Conservation (phyloP, 2,329 filamentous ascomycete genomes). For the Rutstroemia sp. region DNA sequence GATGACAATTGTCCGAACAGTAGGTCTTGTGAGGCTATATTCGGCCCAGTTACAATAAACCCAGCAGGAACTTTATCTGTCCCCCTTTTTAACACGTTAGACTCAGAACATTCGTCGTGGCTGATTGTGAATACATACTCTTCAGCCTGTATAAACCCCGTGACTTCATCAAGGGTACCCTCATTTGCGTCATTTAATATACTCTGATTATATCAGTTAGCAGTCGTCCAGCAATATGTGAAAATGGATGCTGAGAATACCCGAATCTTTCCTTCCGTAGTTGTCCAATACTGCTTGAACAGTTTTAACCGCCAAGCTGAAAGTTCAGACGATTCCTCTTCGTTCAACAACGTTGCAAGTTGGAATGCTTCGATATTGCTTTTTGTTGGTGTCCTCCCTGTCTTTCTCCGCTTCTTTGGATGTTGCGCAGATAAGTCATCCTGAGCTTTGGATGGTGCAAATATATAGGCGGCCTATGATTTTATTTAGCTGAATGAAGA, state of each 20-base stretch:
- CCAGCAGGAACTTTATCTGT: constrained; percentile 45
- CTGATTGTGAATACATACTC: neutral
- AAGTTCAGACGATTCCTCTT: constrained; percentile 42
- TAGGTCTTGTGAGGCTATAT: constrained; percentile 66
- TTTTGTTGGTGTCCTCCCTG: constrained; percentile 20
- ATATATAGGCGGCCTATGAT: constrained; percentile 32
- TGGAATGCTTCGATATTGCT: constrained; percentile 7
- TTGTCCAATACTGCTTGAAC: constrained; percentile 57
- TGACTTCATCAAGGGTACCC: constrained; percentile 51
- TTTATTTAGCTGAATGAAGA: neutral
- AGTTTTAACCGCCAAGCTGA: constrained; percentile 47
- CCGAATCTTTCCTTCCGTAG: constrained; percentile 57
- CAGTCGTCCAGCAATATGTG: constrained; percentile 20
- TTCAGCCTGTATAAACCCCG: constrained; percentile 40
- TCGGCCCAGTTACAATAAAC: constrained; percentile 71
- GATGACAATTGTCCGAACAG: constrained; percentile 65
- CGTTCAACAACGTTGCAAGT: constrained; percentile 49
- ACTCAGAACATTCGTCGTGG: neutral
- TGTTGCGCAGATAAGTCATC: constrained; percentile 18
- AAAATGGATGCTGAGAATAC: constrained; percentile 28
- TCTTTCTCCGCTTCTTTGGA: constrained; percentile 31
- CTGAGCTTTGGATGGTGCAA: constrained; percentile 20
- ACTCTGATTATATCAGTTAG: constrained; percentile 33
- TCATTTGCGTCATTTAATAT: constrained; percentile 55
- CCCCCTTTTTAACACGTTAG: constrained; percentile 11